Conservation (phyloP, 805 yeast species). For the Candida incommunis region DNA sequence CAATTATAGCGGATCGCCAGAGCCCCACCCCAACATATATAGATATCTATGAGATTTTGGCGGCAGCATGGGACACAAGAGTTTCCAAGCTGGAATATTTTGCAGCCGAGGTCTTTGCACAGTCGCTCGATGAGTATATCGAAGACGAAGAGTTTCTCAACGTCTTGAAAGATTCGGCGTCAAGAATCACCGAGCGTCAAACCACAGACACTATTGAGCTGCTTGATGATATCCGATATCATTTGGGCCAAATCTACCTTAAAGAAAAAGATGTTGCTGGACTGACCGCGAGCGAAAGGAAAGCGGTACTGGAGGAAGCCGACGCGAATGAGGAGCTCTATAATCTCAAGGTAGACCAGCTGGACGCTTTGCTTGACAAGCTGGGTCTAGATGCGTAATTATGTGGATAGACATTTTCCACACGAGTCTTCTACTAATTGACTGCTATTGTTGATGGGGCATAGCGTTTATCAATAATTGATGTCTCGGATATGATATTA, state of each 20-base stretch:
- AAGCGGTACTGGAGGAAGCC: neutral
- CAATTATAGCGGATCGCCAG: slow-evolving; percentile 22
- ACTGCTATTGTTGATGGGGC: neutral
- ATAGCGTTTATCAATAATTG: neutral
- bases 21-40: slow-evolving; percentile 11
- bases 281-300: neutral
- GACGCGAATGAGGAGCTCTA: neutral
- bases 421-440: neutral
- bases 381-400: neutral
- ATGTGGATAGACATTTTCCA: too few species aligned
- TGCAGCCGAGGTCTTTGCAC: slow-evolving; percentile 45
- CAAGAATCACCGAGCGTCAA: slow-evolving; percentile 43
- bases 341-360: neutral
- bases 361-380: neutral
- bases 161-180: slow-evolving; percentile 34
- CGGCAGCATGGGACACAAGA: slow-evolving; percentile 55
- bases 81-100: slow-evolving; percentile 51
- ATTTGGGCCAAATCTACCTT: slow-evolving; percentile 29
- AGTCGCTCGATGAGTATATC: slow-evolving; percentile 27
- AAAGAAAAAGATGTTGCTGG: slow-evolving; percentile 15
- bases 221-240: slow-evolving; percentile 63
- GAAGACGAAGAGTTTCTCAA: slow-evolving; percentile 26
- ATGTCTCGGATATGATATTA: too few species aligned
- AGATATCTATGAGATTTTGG: slow-evolving; percentile 40
- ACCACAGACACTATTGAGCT: slow-evolving; percentile 71